Conservation (phyloP, 1,284 basidiomycete species). For the Anthracocystis setariae region DNA sequence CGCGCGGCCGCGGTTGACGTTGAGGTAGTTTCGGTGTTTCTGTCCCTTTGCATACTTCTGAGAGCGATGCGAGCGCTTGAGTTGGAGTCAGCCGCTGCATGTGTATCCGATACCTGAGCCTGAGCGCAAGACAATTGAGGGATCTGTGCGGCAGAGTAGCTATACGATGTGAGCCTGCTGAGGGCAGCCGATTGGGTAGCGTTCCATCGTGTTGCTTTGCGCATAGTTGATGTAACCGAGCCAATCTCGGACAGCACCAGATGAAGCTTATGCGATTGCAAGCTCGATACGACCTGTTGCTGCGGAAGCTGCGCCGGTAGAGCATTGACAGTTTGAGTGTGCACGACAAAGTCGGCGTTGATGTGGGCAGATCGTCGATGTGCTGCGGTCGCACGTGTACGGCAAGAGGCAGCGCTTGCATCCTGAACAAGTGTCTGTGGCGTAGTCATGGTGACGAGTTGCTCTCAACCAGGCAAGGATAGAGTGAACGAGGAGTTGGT, state of each 20-base stretch:
- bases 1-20: slow-evolving; percentile 24
- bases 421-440: slow-evolving; percentile 4
- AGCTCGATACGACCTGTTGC: slow-evolving; percentile 5
- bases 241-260: slow-evolving; percentile 87
- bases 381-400: slow-evolving; percentile 21
- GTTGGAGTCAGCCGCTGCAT: slow-evolving; percentile 1
- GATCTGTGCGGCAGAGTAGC: slow-evolving; percentile 37
- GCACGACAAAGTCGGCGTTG: slow-evolving; percentile 2
- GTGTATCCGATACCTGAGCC: background rate
- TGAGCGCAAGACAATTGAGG: slow-evolving; percentile 8
- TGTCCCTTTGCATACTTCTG: slow-evolving; percentile 31
- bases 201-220: slow-evolving; percentile 72
- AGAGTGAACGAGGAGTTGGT: background rate
- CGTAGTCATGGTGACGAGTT: slow-evolving; percentile 7
- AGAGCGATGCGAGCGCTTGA: slow-evolving; percentile 35
- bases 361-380: slow-evolving; percentile 44
- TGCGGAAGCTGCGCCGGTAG: slow-evolving; percentile 2
- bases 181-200: slow-evolving; percentile 41
- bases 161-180: slow-evolving; percentile 44
- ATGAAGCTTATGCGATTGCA: slow-evolving; percentile 70
- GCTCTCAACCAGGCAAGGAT: background rate
- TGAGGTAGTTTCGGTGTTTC: slow-evolving; percentile 15
- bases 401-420: slow-evolving; percentile 19
- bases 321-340: background rate
- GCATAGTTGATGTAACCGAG: slow-evolving; percentile 93